Evolutionary conservation across 2,329 filamentous ascomycete genomes (phyloP), one percentile per base, ranked within the genome.

Genomic region (Neonectria sp.): DNA sequence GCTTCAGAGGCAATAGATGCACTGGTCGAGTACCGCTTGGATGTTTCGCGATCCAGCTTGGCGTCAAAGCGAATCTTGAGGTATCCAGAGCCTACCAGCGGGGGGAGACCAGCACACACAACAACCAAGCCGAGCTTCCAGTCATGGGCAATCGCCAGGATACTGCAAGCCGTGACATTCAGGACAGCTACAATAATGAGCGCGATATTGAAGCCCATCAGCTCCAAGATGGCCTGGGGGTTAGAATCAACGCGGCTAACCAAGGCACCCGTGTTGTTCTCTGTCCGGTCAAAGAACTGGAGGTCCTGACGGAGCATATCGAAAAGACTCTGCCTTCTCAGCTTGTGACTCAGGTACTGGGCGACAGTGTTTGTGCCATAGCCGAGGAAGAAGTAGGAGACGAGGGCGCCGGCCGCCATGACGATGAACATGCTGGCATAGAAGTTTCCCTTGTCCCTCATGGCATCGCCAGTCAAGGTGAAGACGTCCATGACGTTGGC

Each of bases 351-450:
- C 12, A 75, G 61, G 24, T 71, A 72, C 65, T 81, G 79, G 27
- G 74, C 71, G 24, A 76, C 55, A 6, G 72, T 66, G 62, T 82
- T 84, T 15, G 80, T 79, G 2, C 75, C 52, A 63, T 73, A 81
- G 2, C 82, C 82, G 40, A 83, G 70, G 9, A 71, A 52, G 52
- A 81, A 81, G 70, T 88, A 89, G 11, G 81, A 78, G 1, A 86
- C 53, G 1, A 86, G 77, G n/a, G 81, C 79, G 3, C 80, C 85
- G 4, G 80, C 77, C 3, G 86, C 85, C 43, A 87, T 71, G 1
- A 88, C 80, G 51, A 87, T 83, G 68, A 89, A 89, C 86, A 89
- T 89, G 58, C 83, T 78, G 0, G 86, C 83, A 77, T 82, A 88
- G 71, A 88, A 89, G 72, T 89, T 82, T 9, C 86, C 87, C 1